phyloP scores from a whole-genome alignment of 1,284 basidiomycete species.

The Pseudozyma pruni region DNA sequence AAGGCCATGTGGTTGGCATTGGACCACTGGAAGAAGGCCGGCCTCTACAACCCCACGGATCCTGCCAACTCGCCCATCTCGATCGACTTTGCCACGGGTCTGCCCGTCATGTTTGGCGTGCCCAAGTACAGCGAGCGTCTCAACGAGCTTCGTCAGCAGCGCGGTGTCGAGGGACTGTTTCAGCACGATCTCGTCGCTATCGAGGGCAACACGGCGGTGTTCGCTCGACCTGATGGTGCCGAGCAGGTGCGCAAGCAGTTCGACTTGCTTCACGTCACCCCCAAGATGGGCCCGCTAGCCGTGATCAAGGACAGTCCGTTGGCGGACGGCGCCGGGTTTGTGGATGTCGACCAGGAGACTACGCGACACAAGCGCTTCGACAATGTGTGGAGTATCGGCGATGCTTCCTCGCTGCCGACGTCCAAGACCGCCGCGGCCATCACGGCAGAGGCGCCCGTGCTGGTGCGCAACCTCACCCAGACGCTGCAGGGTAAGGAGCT shows the following conservation, averaged over 20 bases:
- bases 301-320: slow-evolving; percentile 76
- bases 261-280: slow-evolving; percentile 86
- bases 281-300: slow-evolving; percentile 88
- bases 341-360: slow-evolving; percentile 82
- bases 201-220: slow-evolving; percentile 78
- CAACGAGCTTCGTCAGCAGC: slow-evolving; percentile 79
- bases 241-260: slow-evolving; percentile 76
- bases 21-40: slow-evolving; percentile 60
- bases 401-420: slow-evolving; percentile 89
- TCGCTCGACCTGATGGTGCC: slow-evolving; percentile 68
- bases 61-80: slow-evolving; percentile 71
- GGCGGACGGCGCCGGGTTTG: slow-evolving; percentile 73
- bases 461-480: slow-evolving; percentile 81
- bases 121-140: slow-evolving; percentile 89
- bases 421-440: slow-evolving; percentile 97
- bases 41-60: slow-evolving; percentile 49
- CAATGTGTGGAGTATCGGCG: slow-evolving; percentile 90
- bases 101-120: slow-evolving; percentile 84
- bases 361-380: slow-evolving; percentile 82
- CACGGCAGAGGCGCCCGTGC: slow-evolving; percentile 88
- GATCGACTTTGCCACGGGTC: slow-evolving; percentile 89
- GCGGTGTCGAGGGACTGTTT: slow-evolving; percentile 83
- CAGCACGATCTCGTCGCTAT: slow-evolving; percentile 84
- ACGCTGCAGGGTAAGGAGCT: slow-evolving; percentile 45
- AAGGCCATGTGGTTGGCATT: slow-evolving; percentile 67